Evolutionary conservation across 441 rosid species (phyloP).

Genomic region (Syzygium syzygioides): DNA sequence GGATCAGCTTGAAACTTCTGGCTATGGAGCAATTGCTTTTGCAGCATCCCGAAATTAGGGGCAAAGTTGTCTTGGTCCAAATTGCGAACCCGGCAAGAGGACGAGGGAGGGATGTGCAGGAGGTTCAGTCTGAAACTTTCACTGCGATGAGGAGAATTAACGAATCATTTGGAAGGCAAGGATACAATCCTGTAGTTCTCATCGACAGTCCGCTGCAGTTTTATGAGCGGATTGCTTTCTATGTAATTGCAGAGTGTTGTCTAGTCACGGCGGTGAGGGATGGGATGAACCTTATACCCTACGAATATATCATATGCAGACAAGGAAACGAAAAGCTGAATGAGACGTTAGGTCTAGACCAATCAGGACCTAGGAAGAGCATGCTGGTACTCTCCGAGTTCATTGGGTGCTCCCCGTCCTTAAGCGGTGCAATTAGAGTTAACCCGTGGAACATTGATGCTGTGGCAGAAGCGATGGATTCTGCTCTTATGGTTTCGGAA

Average conservation of each 20-base stretch:
- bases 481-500: constrained; percentile 50
- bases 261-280: constrained; percentile 90
- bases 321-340: constrained; percentile 66
- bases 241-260: constrained; percentile 82
- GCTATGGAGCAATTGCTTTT: constrained; percentile 82
- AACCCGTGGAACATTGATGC: constrained; percentile 90
- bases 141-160: constrained; percentile 66
- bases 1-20: constrained; percentile 79
- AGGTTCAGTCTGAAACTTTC: constrained; percentile 59
- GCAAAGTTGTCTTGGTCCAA: constrained; percentile 79
- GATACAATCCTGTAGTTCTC: constrained; percentile 63
- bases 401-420: constrained; percentile 83
- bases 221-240: constrained; percentile 81
- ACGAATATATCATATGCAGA: constrained; percentile 72
- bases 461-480: constrained; percentile 80
- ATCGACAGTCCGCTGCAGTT: constrained; percentile 66
- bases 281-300: constrained; percentile 92
- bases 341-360: constrained; percentile 35
- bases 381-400: constrained; percentile 92
- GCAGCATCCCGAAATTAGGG: constrained; percentile 59
- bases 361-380: constrained; percentile 50
- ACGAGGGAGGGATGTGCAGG: constrained; percentile 74
- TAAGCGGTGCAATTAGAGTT: constrained; percentile 83
- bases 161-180: constrained; percentile 57
- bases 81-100: constrained; percentile 93